Conservation (phyloP, 1,139 yeast species). For the Hanseniaspora gamundiae region DNA sequence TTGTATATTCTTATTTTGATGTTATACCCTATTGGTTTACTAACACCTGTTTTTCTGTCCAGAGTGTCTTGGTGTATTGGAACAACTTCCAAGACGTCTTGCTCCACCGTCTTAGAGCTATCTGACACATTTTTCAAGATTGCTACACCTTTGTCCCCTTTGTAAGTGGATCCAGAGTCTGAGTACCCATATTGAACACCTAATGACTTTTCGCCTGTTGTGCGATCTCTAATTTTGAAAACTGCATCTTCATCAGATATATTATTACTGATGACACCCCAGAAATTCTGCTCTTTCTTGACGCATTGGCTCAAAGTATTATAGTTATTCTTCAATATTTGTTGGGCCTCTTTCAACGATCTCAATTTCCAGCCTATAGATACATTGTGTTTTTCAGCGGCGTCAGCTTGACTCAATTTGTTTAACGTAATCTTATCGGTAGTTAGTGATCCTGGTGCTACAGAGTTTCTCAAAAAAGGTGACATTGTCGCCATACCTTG, state of each 20-base stretch:
- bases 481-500: conserved; percentile 84
- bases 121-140: conserved; percentile 33
- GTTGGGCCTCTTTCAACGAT: conserved; percentile 46
- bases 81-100: conserved; percentile 21
- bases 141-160: conserved; percentile 62
- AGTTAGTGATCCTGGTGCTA: conserved; percentile 70
- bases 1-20: conserved; percentile 43
- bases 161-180: conserved; percentile 74
- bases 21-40: conserved; percentile 19
- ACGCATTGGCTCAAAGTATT: conserved; percentile 42
- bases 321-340: conserved; percentile 40
- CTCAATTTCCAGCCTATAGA: conserved; percentile 84
- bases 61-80: conserved; percentile 11
- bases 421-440: conserved; percentile 31
- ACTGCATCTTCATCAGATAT: conserved; percentile 57
- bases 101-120: conserved; percentile 20
- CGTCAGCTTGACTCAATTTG: conserved; percentile 12
- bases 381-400: conserved; percentile 30
- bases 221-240: conserved; percentile 48
- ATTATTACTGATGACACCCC: conserved; percentile 39
- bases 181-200: conserved; percentile 86
- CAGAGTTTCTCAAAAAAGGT: conserved; percentile 59
- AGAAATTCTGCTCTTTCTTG: conserved; percentile 53
- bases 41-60: conserved; percentile 7
- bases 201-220: conserved; percentile 36